Evolutionary conservation across 208 protist genomes (phyloP).

Genomic region (Balamuthia mandrillaris): DNA sequence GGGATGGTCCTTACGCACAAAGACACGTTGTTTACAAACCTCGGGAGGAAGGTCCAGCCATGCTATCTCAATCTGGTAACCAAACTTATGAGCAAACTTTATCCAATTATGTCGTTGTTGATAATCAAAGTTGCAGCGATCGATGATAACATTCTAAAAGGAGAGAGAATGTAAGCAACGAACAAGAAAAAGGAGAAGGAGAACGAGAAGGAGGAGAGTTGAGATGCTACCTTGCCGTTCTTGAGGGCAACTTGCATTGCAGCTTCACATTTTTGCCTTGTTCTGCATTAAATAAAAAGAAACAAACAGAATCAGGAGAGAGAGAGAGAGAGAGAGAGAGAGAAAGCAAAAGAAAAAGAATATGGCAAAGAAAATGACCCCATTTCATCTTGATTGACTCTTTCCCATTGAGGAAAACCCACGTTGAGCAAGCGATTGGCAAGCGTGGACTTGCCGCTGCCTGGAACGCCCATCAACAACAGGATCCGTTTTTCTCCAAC

Average conservation of each 20-base stretch:
- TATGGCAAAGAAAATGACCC: not conserved
- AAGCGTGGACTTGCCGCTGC: not conserved
- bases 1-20: not conserved
- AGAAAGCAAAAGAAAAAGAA: not conserved
- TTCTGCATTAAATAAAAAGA: not conserved
- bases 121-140: conserved; percentile 23
- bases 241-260: not conserved
- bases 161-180: too few species aligned
- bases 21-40: not conserved
- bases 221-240: too few species aligned
- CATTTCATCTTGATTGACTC: conserved; percentile 1
- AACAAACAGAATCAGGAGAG: not conserved
- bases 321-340: not conserved
- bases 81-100: not conserved
- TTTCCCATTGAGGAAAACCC: not conserved
- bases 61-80: not conserved
- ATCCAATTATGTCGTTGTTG: not conserved
- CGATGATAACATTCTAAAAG: not conserved
- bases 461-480: not conserved
- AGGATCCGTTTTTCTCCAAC: not conserved
- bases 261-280: not conserved
- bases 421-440: not conserved
- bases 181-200: too few species aligned
- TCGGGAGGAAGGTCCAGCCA: not conserved
- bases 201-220: too few species aligned